A percentile compares a stretch with the other conserved stretches of the same genome.
Conservation (phyloP, 2,329 filamentous ascomycete species). For the Alternaria dauci region DNA sequence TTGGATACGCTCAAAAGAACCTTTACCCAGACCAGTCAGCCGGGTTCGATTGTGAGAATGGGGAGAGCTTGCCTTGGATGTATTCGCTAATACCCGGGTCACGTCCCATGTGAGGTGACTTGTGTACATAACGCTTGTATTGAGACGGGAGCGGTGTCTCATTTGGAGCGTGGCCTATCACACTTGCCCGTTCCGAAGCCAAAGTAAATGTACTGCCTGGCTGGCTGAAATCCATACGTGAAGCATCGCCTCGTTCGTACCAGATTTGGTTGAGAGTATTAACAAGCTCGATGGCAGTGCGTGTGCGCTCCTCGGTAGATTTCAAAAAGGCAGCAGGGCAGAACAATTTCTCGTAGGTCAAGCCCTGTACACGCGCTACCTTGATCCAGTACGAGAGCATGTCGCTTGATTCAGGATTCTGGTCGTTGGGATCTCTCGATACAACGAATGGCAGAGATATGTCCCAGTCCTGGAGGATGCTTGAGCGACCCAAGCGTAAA, state of each 20-base stretch:
- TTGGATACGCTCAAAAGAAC: slow-evolving; percentile 29
- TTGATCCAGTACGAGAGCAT: slow-evolving; percentile 48
- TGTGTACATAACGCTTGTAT: slow-evolving; percentile 22
- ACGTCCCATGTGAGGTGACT: not conserved
- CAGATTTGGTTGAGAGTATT: slow-evolving; percentile 39
- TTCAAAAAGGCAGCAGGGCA: slow-evolving; percentile 46
- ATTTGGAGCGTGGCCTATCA: slow-evolving; percentile 26
- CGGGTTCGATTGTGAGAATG: no score
- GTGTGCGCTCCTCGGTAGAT: slow-evolving; percentile 36
- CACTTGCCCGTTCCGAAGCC: slow-evolving; percentile 1
- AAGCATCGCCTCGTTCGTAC: slow-evolving; percentile 39
- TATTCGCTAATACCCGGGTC: slow-evolving; percentile 16
- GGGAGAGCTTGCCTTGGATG: slow-evolving; percentile 19
- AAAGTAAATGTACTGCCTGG: slow-evolving; percentile 1
- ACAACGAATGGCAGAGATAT: slow-evolving; percentile 40
- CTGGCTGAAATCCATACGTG: slow-evolving; percentile 15
- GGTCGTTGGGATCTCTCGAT: slow-evolving; percentile 9
- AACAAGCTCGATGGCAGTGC: slow-evolving; percentile 38
- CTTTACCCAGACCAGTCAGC: slow-evolving; percentile 5
- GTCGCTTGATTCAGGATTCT: slow-evolving; percentile 21
- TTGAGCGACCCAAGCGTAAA: slow-evolving; percentile 48
- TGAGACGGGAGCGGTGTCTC: slow-evolving; percentile 38
- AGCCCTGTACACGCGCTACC: slow-evolving; percentile 45
- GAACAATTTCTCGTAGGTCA: slow-evolving; percentile 50
- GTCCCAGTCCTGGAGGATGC: slow-evolving; percentile 52